Evolutionary conservation across 192 early-diverging fungal species (phyloP).

Genomic region (Chytriomyces sp.): DNA sequence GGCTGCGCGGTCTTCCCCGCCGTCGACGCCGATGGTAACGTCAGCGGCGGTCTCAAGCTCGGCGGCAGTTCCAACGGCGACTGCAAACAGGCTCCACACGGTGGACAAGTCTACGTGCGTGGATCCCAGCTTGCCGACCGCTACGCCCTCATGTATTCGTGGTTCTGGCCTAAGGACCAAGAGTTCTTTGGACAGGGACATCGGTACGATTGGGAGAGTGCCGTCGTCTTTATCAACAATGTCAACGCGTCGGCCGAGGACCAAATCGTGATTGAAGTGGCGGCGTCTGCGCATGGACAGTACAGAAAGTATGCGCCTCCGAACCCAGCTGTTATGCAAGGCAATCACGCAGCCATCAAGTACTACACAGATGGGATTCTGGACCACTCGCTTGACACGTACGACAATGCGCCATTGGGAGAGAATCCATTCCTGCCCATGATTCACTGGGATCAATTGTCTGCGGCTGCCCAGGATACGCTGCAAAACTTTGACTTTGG

Average conservation of each 20-base stretch:
- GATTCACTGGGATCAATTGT: conserved; percentile 18
- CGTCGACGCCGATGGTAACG: no score
- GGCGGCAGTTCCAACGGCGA: no score
- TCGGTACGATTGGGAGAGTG: conserved; percentile 18
- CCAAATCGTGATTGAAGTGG: conserved; percentile 11
- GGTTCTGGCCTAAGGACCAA: conserved; percentile 20
- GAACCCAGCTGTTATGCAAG: conserved; percentile 2
- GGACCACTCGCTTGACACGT: conserved; percentile 11
- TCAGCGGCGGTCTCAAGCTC: no score
- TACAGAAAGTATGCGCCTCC: conserved; percentile 4
- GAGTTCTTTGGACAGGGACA: conserved; percentile 3
- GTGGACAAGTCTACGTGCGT: conserved; percentile 4
- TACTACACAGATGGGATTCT: conserved; percentile 12
- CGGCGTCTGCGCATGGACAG: conserved; percentile 13
- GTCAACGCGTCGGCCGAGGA: neutral
- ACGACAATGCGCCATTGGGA: conserved; percentile 10
- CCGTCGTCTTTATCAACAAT: conserved; percentile 19
- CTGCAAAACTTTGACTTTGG: conserved; percentile 13
- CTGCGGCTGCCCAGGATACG: neutral
- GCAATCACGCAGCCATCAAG: conserved; percentile 12
- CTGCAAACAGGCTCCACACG: neutral
- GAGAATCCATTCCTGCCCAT: conserved; percentile 9
- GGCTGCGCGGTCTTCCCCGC: no score
- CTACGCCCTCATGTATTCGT: conserved; percentile 9
- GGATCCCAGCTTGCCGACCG: neutral